Evolutionary conservation across 2,329 filamentous ascomycete species (phyloP), one percentile per base, ranked within the genome.

Genomic region (Orbilia javanica): DNA sequence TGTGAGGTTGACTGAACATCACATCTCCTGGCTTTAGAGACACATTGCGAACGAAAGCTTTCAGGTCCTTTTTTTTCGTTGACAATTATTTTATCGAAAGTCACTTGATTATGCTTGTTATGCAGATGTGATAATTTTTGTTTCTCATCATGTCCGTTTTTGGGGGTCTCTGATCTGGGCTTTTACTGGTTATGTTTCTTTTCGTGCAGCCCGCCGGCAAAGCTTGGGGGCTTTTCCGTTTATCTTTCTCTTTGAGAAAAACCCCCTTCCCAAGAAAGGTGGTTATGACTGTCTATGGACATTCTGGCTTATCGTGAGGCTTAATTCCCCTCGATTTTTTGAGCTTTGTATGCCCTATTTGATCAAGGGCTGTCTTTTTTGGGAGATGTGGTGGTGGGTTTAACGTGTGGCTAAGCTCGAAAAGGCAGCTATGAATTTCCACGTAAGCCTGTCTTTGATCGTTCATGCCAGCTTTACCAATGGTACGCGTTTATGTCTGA

Each of bases 391-490:
- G 42, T 18, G 42, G 39, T 42, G 1, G 7, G 39, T 44, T 44
- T 44, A 44, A 44, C 42, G 42, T 18, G 42, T 44, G 15, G 29
- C 52, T 57, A 36, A n/a, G 20, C 52, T 36, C 25, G 52, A 57
- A 57, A 57, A 57, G 52, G 52, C 29, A 57, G 52, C 36, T 57
- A 29, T 22, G n/a, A 36, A 36, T 57, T 36, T 57, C 25, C 29
- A 20, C 29, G n/a, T n/a, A 57, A 57, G 52, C 52, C 52, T 57
- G 52, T 57, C 52, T 57, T 36, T 57, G 52, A 29, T 57, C 29
- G 52, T 57, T 57, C n/a, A 57, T 57, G 52, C 52, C 52, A 44
- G 20, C 42, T 44, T 44, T 18, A 44, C 20, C 29, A 29, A 36
- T 25, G 46, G 20, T 22, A 57, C 52, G 31, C 52, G 52, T 57